Percentiles rank a stretch among this genome's conserved stretches.
Conservation (phyloP, 345 rosid species). For the Boechera stricta region DNA sequence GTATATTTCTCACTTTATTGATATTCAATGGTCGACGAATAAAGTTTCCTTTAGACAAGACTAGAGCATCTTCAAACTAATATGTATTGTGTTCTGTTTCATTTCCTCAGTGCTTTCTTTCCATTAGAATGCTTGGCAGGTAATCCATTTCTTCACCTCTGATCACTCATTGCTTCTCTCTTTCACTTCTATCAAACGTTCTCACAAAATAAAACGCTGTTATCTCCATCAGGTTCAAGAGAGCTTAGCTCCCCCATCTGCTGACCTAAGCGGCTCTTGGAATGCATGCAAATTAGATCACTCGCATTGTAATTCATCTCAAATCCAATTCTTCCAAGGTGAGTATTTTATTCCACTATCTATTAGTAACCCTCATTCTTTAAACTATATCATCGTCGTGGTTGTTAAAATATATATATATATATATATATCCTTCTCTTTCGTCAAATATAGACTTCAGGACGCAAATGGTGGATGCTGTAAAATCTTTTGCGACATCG, state of each 20-base stretch:
- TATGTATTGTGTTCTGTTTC: background rate
- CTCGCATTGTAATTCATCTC: constrained; percentile 61
- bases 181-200: background rate
- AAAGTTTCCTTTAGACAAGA: background rate
- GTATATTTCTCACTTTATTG: constrained; percentile 42
- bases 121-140: constrained; percentile 92
- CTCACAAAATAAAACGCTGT: background rate
- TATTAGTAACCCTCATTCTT: background rate
- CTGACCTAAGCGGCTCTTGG: constrained; percentile 72
- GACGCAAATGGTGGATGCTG: constrained; percentile 64
- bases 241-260: constrained; percentile 68
- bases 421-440: constrained; percentile 3
- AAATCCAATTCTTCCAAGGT: constrained; percentile 72
- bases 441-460: constrained; percentile 66
- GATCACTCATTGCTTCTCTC: constrained; percentile 26
- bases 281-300: constrained; percentile 59
- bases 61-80: constrained; percentile 15
- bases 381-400: background rate
- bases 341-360: constrained; percentile 5
- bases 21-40: background rate
- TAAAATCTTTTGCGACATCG: constrained; percentile 57
- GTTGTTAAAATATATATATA: background rate
- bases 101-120: constrained; percentile 74
- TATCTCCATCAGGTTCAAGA: constrained; percentile 55
- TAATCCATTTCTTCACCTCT: constrained; percentile 33